phyloP scores from a whole-genome alignment of 768 basidiomycete species.

The Hemileccinum rubropunctum region DNA sequence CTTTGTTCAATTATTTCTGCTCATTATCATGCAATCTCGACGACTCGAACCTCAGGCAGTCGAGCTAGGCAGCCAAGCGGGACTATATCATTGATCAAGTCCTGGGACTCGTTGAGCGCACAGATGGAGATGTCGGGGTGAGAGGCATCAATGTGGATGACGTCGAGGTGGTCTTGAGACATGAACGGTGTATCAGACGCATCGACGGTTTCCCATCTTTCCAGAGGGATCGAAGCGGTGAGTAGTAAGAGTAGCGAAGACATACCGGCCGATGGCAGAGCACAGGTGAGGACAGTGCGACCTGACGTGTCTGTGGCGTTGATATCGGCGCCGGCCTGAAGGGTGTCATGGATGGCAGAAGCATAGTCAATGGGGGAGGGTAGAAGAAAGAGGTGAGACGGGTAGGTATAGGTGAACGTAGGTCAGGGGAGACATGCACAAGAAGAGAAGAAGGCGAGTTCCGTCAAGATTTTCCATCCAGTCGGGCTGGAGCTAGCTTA shows the following conservation, averaged over 20 bases:
- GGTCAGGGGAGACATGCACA: no score
- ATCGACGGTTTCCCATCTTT: conserved; percentile 70
- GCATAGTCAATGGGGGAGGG: conserved; percentile 32
- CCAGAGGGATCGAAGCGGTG: not conserved
- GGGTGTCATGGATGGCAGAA: conserved; percentile 48
- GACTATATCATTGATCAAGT: conserved; percentile 67
- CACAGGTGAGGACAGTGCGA: conserved; percentile 63
- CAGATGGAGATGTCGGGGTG: conserved; percentile 62
- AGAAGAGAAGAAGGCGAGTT: no score
- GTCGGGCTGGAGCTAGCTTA: no score
- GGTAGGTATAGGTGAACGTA: conserved; percentile 23
- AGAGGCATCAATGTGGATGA: conserved; percentile 52
- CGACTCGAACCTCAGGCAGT: conserved; percentile 57
- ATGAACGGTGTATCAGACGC: conserved; percentile 68
- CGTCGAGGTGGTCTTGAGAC: conserved; percentile 52
- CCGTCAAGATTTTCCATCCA: no score
- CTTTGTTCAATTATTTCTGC: no score
- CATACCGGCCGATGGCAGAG: conserved; percentile 72
- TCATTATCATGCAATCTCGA: no score
- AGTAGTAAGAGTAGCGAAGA: not conserved
- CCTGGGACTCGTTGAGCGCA: conserved; percentile 72
- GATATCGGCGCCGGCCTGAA: conserved; percentile 62
- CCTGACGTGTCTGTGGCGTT: conserved; percentile 62
- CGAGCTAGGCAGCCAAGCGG: conserved; percentile 79
- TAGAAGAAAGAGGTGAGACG: conserved; percentile 4